A percentile compares a stretch with the other conserved stretches of the same genome.
Conservation (phyloP, 106 monocot species). For the Acorus calamus region DNA sequence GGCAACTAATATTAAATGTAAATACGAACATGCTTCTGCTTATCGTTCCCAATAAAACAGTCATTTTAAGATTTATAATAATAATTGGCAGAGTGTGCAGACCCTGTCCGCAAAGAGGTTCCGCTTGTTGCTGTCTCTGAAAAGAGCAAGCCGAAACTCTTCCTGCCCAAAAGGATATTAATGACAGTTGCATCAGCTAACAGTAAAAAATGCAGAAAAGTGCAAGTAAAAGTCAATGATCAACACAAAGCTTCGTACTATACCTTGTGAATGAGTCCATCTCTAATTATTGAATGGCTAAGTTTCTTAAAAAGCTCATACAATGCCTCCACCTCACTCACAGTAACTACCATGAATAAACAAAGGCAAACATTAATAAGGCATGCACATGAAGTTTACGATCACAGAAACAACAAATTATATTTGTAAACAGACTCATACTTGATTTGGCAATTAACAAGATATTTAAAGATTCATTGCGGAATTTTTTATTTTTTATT, state of each 20-base stretch:
- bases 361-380: too few relatives aligned
- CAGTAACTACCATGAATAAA: slow-evolving; percentile 9
- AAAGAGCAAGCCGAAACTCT: slow-evolving; percentile 81
- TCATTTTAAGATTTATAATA: too few relatives aligned
- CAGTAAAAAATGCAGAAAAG: background rate
- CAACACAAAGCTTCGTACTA: background rate
- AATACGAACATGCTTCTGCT: too few relatives aligned
- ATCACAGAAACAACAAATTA: too few relatives aligned
- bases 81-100: background rate
- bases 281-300: slow-evolving; percentile 24
- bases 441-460: too few relatives aligned
- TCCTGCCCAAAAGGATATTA: slow-evolving; percentile 35
- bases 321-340: slow-evolving; percentile 23
- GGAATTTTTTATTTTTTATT: too few relatives aligned
- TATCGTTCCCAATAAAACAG: too few relatives aligned
- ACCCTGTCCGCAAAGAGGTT: slow-evolving; percentile 89
- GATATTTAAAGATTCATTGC: too few relatives aligned
- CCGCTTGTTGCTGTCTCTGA: slow-evolving; percentile 56
- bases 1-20: too few relatives aligned
- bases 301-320: slow-evolving; percentile 26
- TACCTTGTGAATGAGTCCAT: slow-evolving; percentile 33
- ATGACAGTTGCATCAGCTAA: background rate
- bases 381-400: too few relatives aligned
- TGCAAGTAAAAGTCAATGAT: slow-evolving; percentile 1
- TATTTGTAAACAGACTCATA: too few relatives aligned